Percentiles rank a stretch among this genome's conserved stretches.
Conservation (phyloP, 495 filamentous ascomycete species). For the Daldinia concentrica region DNA sequence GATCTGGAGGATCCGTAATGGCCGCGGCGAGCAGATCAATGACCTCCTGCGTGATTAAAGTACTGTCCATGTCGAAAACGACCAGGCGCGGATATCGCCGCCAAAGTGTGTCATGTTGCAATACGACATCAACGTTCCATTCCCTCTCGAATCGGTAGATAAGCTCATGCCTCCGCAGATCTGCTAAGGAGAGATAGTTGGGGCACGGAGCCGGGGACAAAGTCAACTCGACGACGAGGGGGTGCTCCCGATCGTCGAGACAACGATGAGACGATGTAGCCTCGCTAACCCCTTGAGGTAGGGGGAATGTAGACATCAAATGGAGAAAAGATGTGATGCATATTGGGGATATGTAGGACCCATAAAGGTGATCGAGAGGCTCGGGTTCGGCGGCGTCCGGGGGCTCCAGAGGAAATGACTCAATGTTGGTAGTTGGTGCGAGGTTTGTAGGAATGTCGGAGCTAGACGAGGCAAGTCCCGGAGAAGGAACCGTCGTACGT, state of each 20-base stretch:
- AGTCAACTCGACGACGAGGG: conserved; percentile 74
- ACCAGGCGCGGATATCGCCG: conserved; percentile 80
- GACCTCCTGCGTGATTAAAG: conserved; percentile 93
- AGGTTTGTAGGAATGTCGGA: conserved; percentile 60
- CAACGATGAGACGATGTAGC: conserved; percentile 75
- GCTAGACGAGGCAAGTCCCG: conserved; percentile 47
- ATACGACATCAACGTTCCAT: conserved; percentile 84
- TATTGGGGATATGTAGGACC: conserved; percentile 77
- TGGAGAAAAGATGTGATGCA: conserved; percentile 85
- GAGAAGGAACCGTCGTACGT: conserved; percentile 47
- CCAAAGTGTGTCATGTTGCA: conserved; percentile 76
- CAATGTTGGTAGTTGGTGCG: conserved; percentile 72
- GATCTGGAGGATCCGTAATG: conserved; percentile 67
- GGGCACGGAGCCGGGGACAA: conserved; percentile 73
- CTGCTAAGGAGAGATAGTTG: conserved; percentile 71
- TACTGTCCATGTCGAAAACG: conserved; percentile 98
- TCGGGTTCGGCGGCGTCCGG: conserved; percentile 66
- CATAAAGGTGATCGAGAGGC: conserved; percentile 79
- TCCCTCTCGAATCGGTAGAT: conserved; percentile 84
- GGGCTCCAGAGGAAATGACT: conserved; percentile 76
- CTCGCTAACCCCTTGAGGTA: conserved; percentile 62
- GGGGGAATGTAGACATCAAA: conserved; percentile 73
- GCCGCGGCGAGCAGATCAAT: conserved; percentile 92
- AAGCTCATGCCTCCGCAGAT: conserved; percentile 79
- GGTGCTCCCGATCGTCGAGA: conserved; percentile 67